These are phyloP conservation scores for Ogataea neopini DNA, from an alignment of 805 yeast species.

Conservation along the genomic window DNA sequence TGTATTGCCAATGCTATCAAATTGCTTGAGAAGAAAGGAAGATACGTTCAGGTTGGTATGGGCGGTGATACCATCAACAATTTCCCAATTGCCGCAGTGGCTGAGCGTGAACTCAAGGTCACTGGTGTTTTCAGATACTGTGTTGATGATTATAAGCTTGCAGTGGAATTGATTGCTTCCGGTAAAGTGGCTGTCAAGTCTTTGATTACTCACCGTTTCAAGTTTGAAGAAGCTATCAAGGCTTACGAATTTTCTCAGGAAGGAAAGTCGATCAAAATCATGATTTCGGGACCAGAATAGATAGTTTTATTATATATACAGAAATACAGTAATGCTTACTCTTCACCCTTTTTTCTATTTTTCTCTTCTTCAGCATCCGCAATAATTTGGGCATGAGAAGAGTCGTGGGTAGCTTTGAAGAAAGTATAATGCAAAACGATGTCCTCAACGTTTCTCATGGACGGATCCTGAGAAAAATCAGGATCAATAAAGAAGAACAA, in stretches of 20 bases:
- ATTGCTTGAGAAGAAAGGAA: slow-evolving; percentile 65
- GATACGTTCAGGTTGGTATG: slow-evolving; percentile 84
- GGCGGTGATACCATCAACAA: slow-evolving; percentile 60
- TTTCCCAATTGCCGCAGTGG: slow-evolving; percentile 75
- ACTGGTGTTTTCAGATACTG: slow-evolving; percentile 82
- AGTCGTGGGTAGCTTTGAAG: slow-evolving; percentile 58
- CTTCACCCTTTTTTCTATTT: slow-evolving; percentile 4
- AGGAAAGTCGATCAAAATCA: slow-evolving; percentile 74
- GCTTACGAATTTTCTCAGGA: slow-evolving; percentile 70
- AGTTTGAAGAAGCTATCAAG: slow-evolving; percentile 68
- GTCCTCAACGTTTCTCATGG: slow-evolving; percentile 87
- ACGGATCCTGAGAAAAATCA: slow-evolving; percentile 89
- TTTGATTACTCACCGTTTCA: slow-evolving; percentile 72
- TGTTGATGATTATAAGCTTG: slow-evolving; percentile 71
- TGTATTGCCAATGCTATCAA: slow-evolving; percentile 71
- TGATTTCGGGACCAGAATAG: slow-evolving; percentile 75
- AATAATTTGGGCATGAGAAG: slow-evolving; percentile 28
- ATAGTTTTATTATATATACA: slow-evolving; percentile 1
- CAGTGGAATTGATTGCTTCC: slow-evolving; percentile 63
- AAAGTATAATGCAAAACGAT: slow-evolving; percentile 90
- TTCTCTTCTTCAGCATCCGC: slow-evolving; percentile 22
- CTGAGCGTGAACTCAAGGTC: slow-evolving; percentile 65
- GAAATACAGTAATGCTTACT: not conserved
- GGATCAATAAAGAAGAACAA: slow-evolving; percentile 96
- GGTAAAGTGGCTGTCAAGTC: slow-evolving; percentile 67